phyloP scores from a whole-genome alignment of 345 rosid genomes.

The rapeseed (Brassica napus) region Da-Ae NC_063436.1:4416501-4417000 shows the following conservation, averaged over 20 bases:
- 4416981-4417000: conserved; percentile 19
- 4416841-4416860: not conserved
- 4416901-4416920: conserved; percentile 21
- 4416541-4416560: not conserved
- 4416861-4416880: conserved; percentile 8
- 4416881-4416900: conserved; percentile 6
- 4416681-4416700: not conserved
- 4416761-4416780: not conserved
- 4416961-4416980: conserved; percentile 29
- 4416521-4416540: not conserved
- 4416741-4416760: not conserved
- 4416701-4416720: not conserved
- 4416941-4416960: not conserved
- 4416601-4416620: not conserved
- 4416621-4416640: not conserved
- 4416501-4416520: too few relatives aligned
- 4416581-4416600: not conserved
- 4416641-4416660: not conserved
- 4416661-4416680: not conserved
- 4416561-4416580: not conserved
- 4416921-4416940: conserved; percentile 11
- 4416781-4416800: conserved; percentile 30
- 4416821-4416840: not conserved
- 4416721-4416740: not conserved
- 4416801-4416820: not conserved